phyloP scores from a whole-genome alignment of 768 basidiomycete species.

The Phylloporus sp. region DNA sequence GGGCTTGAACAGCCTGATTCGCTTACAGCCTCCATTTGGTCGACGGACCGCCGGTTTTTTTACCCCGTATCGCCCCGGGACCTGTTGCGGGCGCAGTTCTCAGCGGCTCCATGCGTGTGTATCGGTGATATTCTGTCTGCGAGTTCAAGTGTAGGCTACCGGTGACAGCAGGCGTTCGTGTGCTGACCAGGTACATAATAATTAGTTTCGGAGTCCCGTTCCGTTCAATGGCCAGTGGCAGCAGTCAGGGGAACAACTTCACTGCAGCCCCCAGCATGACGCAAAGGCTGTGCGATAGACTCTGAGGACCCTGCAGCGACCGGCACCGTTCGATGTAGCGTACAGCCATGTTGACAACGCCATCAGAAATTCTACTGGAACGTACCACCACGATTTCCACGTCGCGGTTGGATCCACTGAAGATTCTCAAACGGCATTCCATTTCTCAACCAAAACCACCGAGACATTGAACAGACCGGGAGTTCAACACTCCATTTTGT shows the following conservation, averaged over 20 bases:
- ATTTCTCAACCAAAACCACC: conserved; percentile 7
- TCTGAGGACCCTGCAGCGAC: too few relatives aligned
- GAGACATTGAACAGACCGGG: conserved; percentile 6
- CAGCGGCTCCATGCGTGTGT: not conserved
- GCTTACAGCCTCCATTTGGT: not conserved
- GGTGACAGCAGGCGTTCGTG: not conserved
- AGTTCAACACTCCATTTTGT: conserved; percentile 25
- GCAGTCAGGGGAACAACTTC: too few relatives aligned
- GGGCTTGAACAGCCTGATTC: not conserved
- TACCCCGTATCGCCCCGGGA: not conserved
- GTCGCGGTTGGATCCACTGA: not conserved
- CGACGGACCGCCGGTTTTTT: not conserved
- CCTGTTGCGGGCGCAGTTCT: not conserved
- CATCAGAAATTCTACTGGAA: too few relatives aligned
- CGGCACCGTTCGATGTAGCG: too few relatives aligned
- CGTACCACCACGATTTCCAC: not conserved
- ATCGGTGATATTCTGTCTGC: not conserved
- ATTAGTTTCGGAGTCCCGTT: too few relatives aligned
- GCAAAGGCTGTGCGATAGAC: too few relatives aligned
- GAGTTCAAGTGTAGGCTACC: too few relatives aligned
- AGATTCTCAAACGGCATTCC: not conserved
- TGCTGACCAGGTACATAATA: too few relatives aligned
- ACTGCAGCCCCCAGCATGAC: too few relatives aligned
- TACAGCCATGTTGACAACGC: not conserved
- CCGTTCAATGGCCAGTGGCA: too few relatives aligned